These are phyloP conservation scores for Lizonia empirigonia DNA, from an alignment of 2,329 filamentous ascomycete species.

Conservation along the genomic window DNA sequence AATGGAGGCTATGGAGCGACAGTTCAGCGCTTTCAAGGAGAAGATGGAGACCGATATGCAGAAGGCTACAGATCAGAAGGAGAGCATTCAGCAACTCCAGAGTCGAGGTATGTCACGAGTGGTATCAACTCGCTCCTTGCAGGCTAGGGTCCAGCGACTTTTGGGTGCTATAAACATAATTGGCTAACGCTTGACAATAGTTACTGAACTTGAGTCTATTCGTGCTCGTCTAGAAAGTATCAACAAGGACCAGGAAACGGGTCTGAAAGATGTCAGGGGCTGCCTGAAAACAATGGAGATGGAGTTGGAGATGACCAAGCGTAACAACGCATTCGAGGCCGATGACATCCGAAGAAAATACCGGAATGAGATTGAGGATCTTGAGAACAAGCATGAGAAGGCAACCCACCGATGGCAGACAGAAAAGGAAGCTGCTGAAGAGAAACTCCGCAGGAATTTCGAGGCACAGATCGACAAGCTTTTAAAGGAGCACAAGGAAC, in stretches of 20 bases:
- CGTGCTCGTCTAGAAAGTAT: conserved; percentile 57
- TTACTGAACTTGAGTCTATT: conserved; percentile 62
- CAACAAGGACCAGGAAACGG: conserved; percentile 65
- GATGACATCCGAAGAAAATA: conserved; percentile 61
- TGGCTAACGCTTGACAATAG: conserved; percentile 39
- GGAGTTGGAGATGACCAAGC: conserved; percentile 58
- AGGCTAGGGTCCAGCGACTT: neutral
- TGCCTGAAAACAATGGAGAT: conserved; percentile 57
- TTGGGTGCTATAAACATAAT: too few relatives aligned
- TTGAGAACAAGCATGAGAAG: conserved; percentile 59
- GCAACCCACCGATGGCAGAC: conserved; percentile 62
- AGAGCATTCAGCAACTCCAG: conserved; percentile 76
- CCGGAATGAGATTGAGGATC: conserved; percentile 62
- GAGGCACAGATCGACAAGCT: conserved; percentile 63
- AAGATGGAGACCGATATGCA: conserved; percentile 72
- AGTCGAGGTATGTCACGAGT: conserved; percentile 65
- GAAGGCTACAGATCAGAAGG: conserved; percentile 72
- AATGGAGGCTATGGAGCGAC: conserved; percentile 74
- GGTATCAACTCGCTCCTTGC: neutral
- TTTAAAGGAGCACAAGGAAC: conserved; percentile 68
- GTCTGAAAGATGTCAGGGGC: conserved; percentile 67
- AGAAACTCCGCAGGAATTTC: conserved; percentile 51
- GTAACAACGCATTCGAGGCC: conserved; percentile 58
- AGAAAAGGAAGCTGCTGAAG: conserved; percentile 55
- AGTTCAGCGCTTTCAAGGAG: conserved; percentile 73